Evolutionary conservation across 2,329 filamentous ascomycete species (phyloP).

Genomic region (Leptosphaerulina australis): DNA sequence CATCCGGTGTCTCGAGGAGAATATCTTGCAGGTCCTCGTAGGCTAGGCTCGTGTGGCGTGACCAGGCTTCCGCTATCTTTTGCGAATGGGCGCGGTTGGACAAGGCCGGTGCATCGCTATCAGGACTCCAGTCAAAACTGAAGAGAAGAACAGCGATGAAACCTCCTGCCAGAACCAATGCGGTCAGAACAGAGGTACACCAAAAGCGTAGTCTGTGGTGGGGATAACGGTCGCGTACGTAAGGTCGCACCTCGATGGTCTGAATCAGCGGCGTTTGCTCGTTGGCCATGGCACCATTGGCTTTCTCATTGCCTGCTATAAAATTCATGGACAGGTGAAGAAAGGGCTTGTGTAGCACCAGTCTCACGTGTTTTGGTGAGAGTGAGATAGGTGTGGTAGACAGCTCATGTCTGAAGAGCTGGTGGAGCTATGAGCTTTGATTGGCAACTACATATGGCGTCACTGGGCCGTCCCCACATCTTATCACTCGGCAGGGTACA

Average conservation of each 20-base stretch:
- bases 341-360: neutral
- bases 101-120: slow-evolving; percentile 3
- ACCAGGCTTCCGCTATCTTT: slow-evolving; percentile 48
- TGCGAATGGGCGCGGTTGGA: slow-evolving; percentile 29
- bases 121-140: slow-evolving; percentile 30
- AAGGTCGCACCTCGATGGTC: slow-evolving; percentile 62
- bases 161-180: slow-evolving; percentile 48
- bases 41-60: slow-evolving; percentile 54
- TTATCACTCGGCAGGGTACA: slow-evolving; percentile 2
- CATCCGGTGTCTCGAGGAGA: slow-evolving; percentile 60
- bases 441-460: slow-evolving; percentile 11
- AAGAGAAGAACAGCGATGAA: slow-evolving; percentile 48
- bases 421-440: slow-evolving; percentile 8
- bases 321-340: slow-evolving; percentile 18
- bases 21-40: slow-evolving; percentile 63
- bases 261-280: slow-evolving; percentile 72
- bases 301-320: slow-evolving; percentile 35
- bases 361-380: neutral
- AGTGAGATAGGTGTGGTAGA: slow-evolving; percentile 1
- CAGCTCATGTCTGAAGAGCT: slow-evolving; percentile 12
- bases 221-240: slow-evolving; percentile 55
- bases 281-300: slow-evolving; percentile 48
- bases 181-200: slow-evolving; percentile 63
- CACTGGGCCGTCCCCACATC: slow-evolving; percentile 6
- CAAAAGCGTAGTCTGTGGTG: slow-evolving; percentile 68